phyloP scores from a whole-genome alignment of 768 basidiomycete species.

The Butyriboletus loyo region DNA sequence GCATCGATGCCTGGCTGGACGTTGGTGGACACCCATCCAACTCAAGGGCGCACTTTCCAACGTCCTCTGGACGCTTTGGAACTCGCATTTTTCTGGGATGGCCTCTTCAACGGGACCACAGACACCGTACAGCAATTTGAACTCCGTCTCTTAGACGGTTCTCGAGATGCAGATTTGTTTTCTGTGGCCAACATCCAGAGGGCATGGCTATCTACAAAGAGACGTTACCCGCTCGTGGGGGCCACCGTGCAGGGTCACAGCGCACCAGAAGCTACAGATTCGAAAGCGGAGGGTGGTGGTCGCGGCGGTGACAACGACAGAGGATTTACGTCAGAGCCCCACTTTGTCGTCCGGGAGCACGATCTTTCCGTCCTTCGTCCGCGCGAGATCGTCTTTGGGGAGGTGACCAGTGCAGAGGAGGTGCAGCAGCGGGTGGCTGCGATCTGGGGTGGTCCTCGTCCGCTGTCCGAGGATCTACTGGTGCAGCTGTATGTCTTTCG shows the following conservation, averaged over 20 bases:
- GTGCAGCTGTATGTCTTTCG: conserved; percentile 42
- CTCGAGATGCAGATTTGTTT: conserved; percentile 23
- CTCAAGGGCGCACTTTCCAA: conserved; percentile 20
- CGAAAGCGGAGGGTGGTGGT: not conserved
- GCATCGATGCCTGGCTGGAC: conserved; percentile 16
- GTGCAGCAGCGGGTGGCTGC: conserved; percentile 28
- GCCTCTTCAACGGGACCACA: conserved; percentile 41
- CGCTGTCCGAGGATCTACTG: conserved; percentile 42
- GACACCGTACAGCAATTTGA: conserved; percentile 38
- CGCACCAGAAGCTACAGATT: not conserved
- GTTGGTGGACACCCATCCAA: not conserved
- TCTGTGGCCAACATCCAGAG: conserved; percentile 34
- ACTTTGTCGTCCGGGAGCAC: conserved; percentile 42
- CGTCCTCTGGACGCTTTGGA: conserved; percentile 43
- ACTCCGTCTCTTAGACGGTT: conserved; percentile 26
- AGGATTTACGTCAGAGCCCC: conserved; percentile 9
- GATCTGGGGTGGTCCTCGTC: conserved; percentile 33
- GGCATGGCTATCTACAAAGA: conserved; percentile 49
- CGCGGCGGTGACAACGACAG: not conserved
- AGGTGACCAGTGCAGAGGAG: conserved; percentile 34
- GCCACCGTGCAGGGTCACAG: conserved; percentile 32
- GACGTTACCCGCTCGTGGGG: conserved; percentile 48
- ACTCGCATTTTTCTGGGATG: conserved; percentile 41
- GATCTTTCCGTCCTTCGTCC: conserved; percentile 31
- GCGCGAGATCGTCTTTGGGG: conserved; percentile 39